Evolutionary conservation across 208 protist genomes (phyloP).

Genomic region (Crithidia acanthocephali): DNA sequence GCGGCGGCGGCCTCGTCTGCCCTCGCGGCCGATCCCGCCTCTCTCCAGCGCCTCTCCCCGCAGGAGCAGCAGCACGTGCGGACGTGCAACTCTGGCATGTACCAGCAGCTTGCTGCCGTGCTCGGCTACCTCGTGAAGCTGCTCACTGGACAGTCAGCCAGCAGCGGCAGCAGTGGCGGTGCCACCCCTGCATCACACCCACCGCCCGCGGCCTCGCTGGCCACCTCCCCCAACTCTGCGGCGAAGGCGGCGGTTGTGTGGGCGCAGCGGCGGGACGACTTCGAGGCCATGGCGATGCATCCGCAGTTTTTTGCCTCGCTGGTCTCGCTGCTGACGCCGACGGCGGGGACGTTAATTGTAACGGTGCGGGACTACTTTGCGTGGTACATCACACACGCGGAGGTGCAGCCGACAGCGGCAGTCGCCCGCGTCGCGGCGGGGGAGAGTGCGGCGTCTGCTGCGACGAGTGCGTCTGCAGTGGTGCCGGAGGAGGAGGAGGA

Average conservation of each 20-base stretch:
- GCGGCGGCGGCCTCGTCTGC: not conserved
- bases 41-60: constrained; percentile 60
- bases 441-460: not conserved
- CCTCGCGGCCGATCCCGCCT: constrained; percentile 32
- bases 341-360: constrained; percentile 61
- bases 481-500: no score
- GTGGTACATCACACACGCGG: constrained; percentile 65
- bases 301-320: constrained; percentile 70
- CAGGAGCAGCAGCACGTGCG: constrained; percentile 88
- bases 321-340: constrained; percentile 62
- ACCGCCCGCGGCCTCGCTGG: not conserved
- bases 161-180: no score
- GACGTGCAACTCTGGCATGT: constrained; percentile 84
- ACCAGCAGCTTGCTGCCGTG: constrained; percentile 79
- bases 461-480: no score
- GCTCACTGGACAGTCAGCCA: constrained; percentile 30
- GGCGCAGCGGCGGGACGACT: constrained; percentile 27
- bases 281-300: constrained; percentile 52
- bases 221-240: no score
- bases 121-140: constrained; percentile 66
- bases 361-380: constrained; percentile 78
- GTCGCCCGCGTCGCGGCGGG: not conserved
- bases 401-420: not conserved
- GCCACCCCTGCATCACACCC: not conserved
- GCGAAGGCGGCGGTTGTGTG: constrained; percentile 14